phyloP scores from a whole-genome alignment of 2,329 filamentous ascomycete genomes.

The Diaporthe capsici region DNA sequence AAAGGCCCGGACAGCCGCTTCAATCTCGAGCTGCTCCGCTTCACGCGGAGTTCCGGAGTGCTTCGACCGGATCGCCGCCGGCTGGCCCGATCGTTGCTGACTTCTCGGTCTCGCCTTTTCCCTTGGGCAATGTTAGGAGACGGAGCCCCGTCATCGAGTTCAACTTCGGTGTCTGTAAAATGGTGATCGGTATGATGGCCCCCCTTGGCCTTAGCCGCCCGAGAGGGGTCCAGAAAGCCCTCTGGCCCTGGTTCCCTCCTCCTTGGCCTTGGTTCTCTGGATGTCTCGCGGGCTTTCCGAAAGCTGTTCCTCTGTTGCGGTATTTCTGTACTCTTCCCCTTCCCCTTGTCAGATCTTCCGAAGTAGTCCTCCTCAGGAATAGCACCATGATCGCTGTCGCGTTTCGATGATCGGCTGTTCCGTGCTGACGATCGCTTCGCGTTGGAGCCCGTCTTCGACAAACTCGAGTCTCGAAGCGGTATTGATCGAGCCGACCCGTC shows the following conservation, averaged over 20 bases:
- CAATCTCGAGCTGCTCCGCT: slow-evolving; percentile 70
- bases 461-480: slow-evolving; percentile 77
- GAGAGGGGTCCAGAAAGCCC: slow-evolving; percentile 44
- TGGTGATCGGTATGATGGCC: slow-evolving; percentile 38
- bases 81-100: slow-evolving; percentile 61
- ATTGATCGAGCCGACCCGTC: slow-evolving; percentile 64
- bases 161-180: slow-evolving; percentile 47
- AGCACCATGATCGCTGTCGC: slow-evolving; percentile 58
- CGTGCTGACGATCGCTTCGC: slow-evolving; percentile 67
- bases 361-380: slow-evolving; percentile 61
- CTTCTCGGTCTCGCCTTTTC: slow-evolving; percentile 62
- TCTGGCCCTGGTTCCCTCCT: slow-evolving; percentile 32
- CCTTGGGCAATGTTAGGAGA: slow-evolving; percentile 78
- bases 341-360: slow-evolving; percentile 31
- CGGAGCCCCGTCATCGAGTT: slow-evolving; percentile 75
- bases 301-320: slow-evolving; percentile 10
- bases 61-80: slow-evolving; percentile 63
- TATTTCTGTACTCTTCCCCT: slow-evolving; percentile 11
- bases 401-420: slow-evolving; percentile 63
- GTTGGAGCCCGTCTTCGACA: slow-evolving; percentile 69
- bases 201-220: slow-evolving; percentile 47
- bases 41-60: slow-evolving; percentile 62
- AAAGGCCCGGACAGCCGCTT: slow-evolving; percentile 69
- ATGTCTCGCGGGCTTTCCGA: slow-evolving; percentile 4
- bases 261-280: slow-evolving; percentile 22